A percentile compares a stretch with the other conserved stretches of the same genome.
Conservation (phyloP, 345 rosid genomes). For the Populus davidiana region DNA sequence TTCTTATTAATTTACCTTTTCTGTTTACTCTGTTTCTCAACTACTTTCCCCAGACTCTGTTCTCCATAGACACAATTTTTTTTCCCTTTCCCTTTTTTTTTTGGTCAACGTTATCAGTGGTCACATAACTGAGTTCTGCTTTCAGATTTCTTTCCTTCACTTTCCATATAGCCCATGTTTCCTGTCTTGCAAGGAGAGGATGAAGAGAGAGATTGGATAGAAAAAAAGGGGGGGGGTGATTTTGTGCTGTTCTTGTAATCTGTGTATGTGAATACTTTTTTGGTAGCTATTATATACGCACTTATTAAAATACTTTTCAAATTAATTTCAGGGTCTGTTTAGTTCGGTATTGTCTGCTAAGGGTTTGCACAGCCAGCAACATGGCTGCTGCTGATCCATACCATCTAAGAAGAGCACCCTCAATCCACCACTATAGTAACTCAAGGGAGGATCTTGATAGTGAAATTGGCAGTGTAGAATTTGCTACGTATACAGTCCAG, state of each 20-base stretch:
- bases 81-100: not conserved
- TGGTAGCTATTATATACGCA: too few species aligned
- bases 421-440: constrained; percentile 38
- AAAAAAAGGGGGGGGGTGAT: too few species aligned
- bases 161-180: too few species aligned
- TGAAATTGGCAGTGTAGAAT: constrained; percentile 41
- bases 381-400: constrained; percentile 37
- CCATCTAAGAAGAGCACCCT: constrained; percentile 16
- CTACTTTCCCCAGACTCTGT: not conserved
- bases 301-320: too few species aligned
- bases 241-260: too few species aligned
- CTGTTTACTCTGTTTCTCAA: not conserved
- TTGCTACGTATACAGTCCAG: constrained; percentile 42
- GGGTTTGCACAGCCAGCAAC: not conserved
- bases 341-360: constrained; percentile 1
- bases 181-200: too few species aligned
- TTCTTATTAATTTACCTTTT: not conserved
- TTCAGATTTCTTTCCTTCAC: too few species aligned
- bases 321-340: not conserved
- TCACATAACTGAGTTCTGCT: too few species aligned
- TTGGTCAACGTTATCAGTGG: not conserved
- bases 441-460: constrained; percentile 48
- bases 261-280: too few species aligned
- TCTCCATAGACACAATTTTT: not conserved
- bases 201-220: too few species aligned